Conservation (phyloP, 345 rosid genomes). For the Barbarea vulgaris region DNA sequence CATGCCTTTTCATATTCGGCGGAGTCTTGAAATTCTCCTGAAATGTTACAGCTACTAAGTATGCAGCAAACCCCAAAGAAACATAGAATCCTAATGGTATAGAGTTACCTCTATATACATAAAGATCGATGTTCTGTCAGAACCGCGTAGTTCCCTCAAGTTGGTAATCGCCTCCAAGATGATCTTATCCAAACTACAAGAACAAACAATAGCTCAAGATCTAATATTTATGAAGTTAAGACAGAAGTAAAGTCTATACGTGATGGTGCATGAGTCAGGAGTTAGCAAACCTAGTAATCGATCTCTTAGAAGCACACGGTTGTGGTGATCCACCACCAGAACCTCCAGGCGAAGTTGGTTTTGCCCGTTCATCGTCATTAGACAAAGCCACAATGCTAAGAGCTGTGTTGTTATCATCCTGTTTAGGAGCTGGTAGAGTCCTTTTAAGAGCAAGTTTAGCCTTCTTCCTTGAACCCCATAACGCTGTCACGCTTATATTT, state of each 20-base stretch:
- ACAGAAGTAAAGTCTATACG: not conserved
- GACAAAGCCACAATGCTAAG: constrained; percentile 40
- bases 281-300: constrained; percentile 59
- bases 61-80: constrained; percentile 1
- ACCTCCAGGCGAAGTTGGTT: constrained; percentile 62
- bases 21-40: constrained; percentile 79
- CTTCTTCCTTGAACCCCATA: constrained; percentile 91
- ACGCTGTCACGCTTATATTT: constrained; percentile 90
- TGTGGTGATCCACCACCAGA: constrained; percentile 46
- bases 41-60: constrained; percentile 35
- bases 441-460: constrained; percentile 79
- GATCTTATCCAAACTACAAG: constrained; percentile 75
- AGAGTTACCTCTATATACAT: constrained; percentile 73
- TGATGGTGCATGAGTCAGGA: constrained; percentile 16
- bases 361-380: constrained; percentile 56
- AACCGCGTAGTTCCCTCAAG: constrained; percentile 83
- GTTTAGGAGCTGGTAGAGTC: constrained; percentile 50
- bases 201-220: constrained; percentile 23
- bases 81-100: constrained; percentile 8
- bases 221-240: constrained; percentile 9
- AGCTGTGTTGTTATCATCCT: constrained; percentile 50
- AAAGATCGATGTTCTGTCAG: constrained; percentile 80
- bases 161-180: constrained; percentile 76
- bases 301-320: constrained; percentile 55
- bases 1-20: constrained; percentile 69